A percentile compares a stretch with the other conserved stretches of the same genome.
These are phyloP conservation scores for Tolypocladium tundrense DNA, from an alignment of 2,329 filamentous ascomycete genomes.

Conservation along the genomic window DNA sequence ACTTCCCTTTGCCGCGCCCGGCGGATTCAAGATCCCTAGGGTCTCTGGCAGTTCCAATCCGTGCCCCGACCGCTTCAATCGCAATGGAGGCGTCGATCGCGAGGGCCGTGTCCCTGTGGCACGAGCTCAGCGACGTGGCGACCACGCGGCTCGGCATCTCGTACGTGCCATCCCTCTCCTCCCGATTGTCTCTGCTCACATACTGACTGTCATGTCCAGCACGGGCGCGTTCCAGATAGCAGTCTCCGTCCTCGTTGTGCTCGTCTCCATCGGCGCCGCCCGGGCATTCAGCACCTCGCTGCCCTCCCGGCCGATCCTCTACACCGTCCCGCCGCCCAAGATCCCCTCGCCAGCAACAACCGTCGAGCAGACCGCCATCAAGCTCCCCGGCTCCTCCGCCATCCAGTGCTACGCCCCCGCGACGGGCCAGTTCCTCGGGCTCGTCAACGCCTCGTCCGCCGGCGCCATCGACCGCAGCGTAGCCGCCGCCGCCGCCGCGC, in stretches of 20 bases:
- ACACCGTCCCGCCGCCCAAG: conserved; percentile 52
- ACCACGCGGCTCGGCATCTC: conserved; percentile 4
- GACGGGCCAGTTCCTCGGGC: conserved; percentile 73
- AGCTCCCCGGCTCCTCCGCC: conserved; percentile 52
- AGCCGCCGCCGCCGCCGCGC: conserved; percentile 61
- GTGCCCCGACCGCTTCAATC: not conserved
- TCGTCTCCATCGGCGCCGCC: conserved; percentile 21
- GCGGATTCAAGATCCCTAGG: not conserved
- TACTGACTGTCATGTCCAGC: not conserved
- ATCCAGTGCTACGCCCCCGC: conserved; percentile 86
- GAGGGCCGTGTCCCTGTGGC: conserved; percentile 5
- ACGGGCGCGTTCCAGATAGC: conserved; percentile 12
- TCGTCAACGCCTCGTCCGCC: conserved; percentile 65
- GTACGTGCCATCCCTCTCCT: conserved; percentile 1
- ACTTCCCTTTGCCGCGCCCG: not conserved
- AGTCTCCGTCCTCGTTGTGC: conserved; percentile 9
- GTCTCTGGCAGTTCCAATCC: not conserved
- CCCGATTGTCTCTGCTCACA: not conserved
- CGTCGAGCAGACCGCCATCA: conserved; percentile 51
- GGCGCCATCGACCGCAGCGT: conserved; percentile 73
- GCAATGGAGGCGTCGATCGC: not conserved
- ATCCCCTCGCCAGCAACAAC: conserved; percentile 45
- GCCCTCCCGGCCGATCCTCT: conserved; percentile 38
- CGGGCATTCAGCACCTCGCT: conserved; percentile 16
- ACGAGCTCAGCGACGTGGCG: not conserved